These are phyloP conservation scores for Thelonectria blattea DNA, from an alignment of 2,329 filamentous ascomycete species.

Conservation along the genomic window DNA sequence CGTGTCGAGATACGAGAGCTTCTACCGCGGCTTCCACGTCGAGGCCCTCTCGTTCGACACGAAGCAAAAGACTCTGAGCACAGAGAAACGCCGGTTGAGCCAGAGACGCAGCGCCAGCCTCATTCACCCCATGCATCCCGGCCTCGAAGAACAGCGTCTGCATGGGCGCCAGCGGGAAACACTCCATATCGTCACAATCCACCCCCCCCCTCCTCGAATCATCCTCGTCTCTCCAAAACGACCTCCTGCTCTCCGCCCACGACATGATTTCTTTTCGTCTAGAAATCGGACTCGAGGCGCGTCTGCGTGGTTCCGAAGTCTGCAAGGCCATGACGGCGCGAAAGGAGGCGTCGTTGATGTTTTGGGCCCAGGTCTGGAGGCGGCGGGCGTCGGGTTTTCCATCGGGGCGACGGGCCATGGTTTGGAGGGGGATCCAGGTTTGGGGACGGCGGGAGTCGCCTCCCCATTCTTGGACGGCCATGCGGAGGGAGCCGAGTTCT, in stretches of 20 bases:
- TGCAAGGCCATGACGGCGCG: constrained; percentile 53
- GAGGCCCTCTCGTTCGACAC: constrained; percentile 42
- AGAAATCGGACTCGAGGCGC: not conserved
- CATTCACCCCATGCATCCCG: constrained; percentile 46
- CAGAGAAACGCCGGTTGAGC: constrained; percentile 51
- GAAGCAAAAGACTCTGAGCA: constrained; percentile 57
- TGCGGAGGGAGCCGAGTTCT: constrained; percentile 50
- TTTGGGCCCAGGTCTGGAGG: constrained; percentile 61
- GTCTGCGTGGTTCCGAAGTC: constrained; percentile 46
- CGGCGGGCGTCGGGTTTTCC: constrained; percentile 51
- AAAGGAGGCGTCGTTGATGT: constrained; percentile 54
- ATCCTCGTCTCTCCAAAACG: constrained; percentile 41
- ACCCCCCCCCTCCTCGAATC: constrained; percentile 1
- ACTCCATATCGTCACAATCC: constrained; percentile 39
- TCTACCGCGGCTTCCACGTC: constrained; percentile 56
- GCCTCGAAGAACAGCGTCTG: constrained; percentile 61
- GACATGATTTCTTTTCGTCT: constrained; percentile 16
- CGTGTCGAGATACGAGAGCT: constrained; percentile 55
- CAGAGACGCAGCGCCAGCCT: constrained; percentile 32
- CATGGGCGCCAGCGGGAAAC: constrained; percentile 59
- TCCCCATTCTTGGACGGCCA: constrained; percentile 46
- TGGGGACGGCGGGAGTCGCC: constrained; percentile 46
- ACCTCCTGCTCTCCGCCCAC: constrained; percentile 25
- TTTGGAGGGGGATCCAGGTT: constrained; percentile 55
- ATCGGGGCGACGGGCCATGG: constrained; percentile 50